Evolutionary conservation across 192 early-diverging fungal species (phyloP).

Genomic region (Podila epicladia): DNA sequence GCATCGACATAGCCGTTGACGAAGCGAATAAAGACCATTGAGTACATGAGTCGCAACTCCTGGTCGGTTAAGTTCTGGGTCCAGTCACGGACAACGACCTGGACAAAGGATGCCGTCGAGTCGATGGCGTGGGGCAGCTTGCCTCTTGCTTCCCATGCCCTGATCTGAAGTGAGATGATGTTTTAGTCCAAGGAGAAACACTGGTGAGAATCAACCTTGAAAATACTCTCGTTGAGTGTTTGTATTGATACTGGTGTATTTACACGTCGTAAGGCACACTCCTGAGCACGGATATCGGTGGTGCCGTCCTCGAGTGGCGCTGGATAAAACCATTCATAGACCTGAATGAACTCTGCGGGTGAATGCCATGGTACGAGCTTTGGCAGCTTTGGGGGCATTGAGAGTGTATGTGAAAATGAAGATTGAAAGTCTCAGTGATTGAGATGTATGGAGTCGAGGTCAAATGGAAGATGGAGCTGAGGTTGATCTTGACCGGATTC

Average conservation of each 20-base stretch:
- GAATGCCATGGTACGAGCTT: slow-evolving; percentile 53
- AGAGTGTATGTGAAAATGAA: neutral
- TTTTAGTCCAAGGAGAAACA: neutral
- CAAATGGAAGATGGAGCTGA: too few relatives aligned
- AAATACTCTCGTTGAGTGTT: neutral
- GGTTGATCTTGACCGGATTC: too few relatives aligned
- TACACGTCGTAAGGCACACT: slow-evolving; percentile 45
- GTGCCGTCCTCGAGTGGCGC: slow-evolving; percentile 23
- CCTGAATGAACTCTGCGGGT: slow-evolving; percentile 43
- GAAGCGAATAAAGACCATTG: slow-evolving; percentile 54
- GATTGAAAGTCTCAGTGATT: too few relatives aligned
- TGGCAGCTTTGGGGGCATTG: slow-evolving; percentile 37
- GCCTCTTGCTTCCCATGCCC: slow-evolving; percentile 76
- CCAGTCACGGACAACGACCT: slow-evolving; percentile 64
- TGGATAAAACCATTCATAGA: slow-evolving; percentile 43
- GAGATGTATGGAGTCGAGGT: too few relatives aligned
- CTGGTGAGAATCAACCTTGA: neutral
- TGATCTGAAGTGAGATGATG: slow-evolving; percentile 53
- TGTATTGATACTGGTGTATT: neutral
- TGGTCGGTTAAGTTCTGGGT: slow-evolving; percentile 45
- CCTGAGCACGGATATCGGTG: slow-evolving; percentile 37
- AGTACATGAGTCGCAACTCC: slow-evolving; percentile 59
- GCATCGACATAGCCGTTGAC: slow-evolving; percentile 49
- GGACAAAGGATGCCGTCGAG: slow-evolving; percentile 68
- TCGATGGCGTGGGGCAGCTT: slow-evolving; percentile 76